These are phyloP conservation scores for Penicillium sp. DNA, from an alignment of 2,329 filamentous ascomycete species.

Conservation along the genomic window DNA sequence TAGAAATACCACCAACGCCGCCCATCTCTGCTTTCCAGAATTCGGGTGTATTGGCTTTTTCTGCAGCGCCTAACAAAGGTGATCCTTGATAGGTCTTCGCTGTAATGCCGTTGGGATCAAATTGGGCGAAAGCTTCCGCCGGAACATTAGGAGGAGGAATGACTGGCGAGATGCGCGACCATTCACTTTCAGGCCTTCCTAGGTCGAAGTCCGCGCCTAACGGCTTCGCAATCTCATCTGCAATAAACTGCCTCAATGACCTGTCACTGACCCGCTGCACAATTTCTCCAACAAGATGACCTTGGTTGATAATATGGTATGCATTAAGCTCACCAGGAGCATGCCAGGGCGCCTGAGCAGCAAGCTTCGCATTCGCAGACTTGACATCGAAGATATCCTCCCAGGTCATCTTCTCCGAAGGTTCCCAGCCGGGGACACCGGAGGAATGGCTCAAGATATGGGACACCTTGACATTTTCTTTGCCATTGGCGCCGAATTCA, in stretches of 20 bases:
- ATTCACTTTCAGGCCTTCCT: conserved; percentile 48
- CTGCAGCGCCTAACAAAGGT: conserved; percentile 18
- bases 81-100: conserved; percentile 37
- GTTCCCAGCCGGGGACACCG: conserved; percentile 14
- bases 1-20: conserved; percentile 51
- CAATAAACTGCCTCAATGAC: conserved; percentile 49
- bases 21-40: conserved; percentile 51
- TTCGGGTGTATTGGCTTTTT: conserved; percentile 25
- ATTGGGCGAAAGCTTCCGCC: conserved; percentile 7
- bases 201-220: conserved; percentile 54
- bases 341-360: conserved; percentile 46
- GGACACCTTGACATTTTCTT: conserved; percentile 32
- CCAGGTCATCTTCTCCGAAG: conserved; percentile 19
- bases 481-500: conserved; percentile 37
- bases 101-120: conserved; percentile 32
- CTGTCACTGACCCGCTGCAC: conserved; percentile 48
- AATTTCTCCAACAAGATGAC: conserved; percentile 51
- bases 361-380: conserved; percentile 35
- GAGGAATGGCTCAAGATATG: conserved; percentile 29
- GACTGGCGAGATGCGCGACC: conserved; percentile 42
- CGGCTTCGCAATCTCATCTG: conserved; percentile 48
- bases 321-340: conserved; percentile 44
- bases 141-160: conserved; percentile 34
- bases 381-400: conserved; percentile 41
- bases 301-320: conserved; percentile 44